Base-by-base conservation (phyloP, 2,329 filamentous ascomycete genomes). In the Bipolaris oryzae region DNA sequence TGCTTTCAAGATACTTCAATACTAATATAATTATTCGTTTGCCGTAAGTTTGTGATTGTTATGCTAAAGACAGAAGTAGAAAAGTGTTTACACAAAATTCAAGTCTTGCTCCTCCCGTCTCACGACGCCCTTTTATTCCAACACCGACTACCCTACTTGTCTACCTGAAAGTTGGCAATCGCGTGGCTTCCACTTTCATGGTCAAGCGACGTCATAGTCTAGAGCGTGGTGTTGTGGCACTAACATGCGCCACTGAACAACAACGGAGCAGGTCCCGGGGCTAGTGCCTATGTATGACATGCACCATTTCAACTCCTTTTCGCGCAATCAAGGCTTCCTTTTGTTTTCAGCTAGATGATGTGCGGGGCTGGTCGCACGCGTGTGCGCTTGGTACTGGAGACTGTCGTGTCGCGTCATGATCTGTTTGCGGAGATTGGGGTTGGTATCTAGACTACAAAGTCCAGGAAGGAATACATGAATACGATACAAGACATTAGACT, bases 201-300 rank as follows among this genome's bases (percentile, higher is more conserved):
- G 47, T 50, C 49, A 34, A 16, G 28, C 34, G 46, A 55, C 52
- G 46, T 55, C 52, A 55, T 55, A 55, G 52, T 48, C 46, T 50
- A 34, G 20, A 31, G 23, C 35, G 48, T 44, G 50, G 38, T 35
- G 23, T 16, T 13, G 6, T 23, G 34, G 21, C 52, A 44, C 46
- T 50, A 55, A 15, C 10, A 18, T 39, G 7, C 20, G 39, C 52
- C 52, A 51, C 46, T 55, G 37, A 31, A 37, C 23, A 28, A 16
- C 15, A 39, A 38, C 52, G 52, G 52, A 55, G 46, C 10, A 18
- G 18, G 46, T 44, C 52, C 39, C 46, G 33, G 6, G 16, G 6
- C 16, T 25, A 31, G 28, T 31, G 13, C 28, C 28, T 31, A 39
- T 39, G 3, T 33, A 28, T 46, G 28, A 35, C 44, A 35, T 6